Conservation (phyloP, 2,329 filamentous ascomycete species). For the Aureobasidium musti region DNA sequence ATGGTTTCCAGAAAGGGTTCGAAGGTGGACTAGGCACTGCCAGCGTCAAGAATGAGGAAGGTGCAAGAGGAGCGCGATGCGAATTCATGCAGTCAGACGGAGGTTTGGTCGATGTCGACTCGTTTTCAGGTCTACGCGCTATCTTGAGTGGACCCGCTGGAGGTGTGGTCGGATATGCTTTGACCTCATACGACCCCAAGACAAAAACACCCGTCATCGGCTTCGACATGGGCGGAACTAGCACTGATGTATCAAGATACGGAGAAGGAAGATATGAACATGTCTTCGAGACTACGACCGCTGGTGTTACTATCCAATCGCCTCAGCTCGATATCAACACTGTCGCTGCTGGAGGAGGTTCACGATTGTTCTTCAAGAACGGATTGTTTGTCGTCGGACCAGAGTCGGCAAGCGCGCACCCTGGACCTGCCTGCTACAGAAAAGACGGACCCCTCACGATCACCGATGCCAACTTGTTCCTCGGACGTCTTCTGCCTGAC, state of each 20-base stretch:
- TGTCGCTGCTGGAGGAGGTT: slow-evolving; percentile 86
- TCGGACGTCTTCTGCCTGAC: slow-evolving; percentile 80
- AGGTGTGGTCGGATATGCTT: slow-evolving; percentile 87
- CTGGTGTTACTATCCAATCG: slow-evolving; percentile 90
- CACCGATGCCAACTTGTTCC: slow-evolving; percentile 87
- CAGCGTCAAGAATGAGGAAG: slow-evolving; percentile 67
- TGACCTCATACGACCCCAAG: slow-evolving; percentile 82
- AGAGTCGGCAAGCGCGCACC: slow-evolving; percentile 84
- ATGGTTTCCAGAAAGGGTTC: slow-evolving; percentile 78
- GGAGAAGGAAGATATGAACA: slow-evolving; percentile 80
- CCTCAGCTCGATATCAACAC: slow-evolving; percentile 95
- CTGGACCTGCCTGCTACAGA: slow-evolving; percentile 86
- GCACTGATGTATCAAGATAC: slow-evolving; percentile 86
- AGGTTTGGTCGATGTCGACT: slow-evolving; percentile 57
- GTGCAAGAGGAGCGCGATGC: slow-evolving; percentile 72
- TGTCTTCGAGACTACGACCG: slow-evolving; percentile 90
- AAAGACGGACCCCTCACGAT: slow-evolving; percentile 88
- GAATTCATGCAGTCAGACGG: slow-evolving; percentile 96
- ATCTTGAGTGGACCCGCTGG: slow-evolving; percentile 91
- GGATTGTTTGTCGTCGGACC: slow-evolving; percentile 89
- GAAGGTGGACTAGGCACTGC: slow-evolving; percentile 75
- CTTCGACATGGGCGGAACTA: slow-evolving; percentile 95
- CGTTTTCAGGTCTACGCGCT: slow-evolving; percentile 80
- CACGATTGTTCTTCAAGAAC: slow-evolving; percentile 81
- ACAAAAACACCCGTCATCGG: slow-evolving; percentile 86